These are phyloP conservation scores for Juglanconis oblonga DNA, from an alignment of 2,329 filamentous ascomycete species.

Conservation along the genomic window DNA sequence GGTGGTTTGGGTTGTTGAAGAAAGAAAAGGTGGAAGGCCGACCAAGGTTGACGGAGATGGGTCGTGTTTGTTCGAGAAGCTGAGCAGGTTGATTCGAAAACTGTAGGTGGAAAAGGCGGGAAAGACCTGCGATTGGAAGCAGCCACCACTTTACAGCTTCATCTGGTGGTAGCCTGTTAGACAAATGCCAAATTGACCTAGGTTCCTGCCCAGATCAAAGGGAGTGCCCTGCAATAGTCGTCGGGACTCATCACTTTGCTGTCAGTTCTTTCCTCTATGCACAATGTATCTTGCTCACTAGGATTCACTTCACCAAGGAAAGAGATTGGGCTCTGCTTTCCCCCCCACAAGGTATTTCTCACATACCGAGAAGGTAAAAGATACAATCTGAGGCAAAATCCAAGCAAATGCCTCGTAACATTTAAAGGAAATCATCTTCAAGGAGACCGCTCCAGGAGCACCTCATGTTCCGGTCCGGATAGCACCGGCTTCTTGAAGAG, in stretches of 20 bases:
- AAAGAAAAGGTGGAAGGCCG: constrained; percentile 14
- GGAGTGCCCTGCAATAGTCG: not conserved
- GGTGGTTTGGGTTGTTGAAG: not conserved
- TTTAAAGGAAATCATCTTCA: too few relatives aligned
- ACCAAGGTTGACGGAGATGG: not conserved
- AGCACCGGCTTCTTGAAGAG: too few relatives aligned
- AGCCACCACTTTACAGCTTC: not conserved
- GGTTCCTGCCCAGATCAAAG: not conserved
- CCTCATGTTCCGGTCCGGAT: too few relatives aligned
- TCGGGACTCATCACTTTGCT: constrained; percentile 11
- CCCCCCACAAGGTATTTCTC: too few relatives aligned
- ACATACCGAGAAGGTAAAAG: too few relatives aligned
- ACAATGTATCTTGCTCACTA: not conserved
- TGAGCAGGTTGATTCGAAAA: not conserved
- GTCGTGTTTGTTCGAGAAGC: not conserved
- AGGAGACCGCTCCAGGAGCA: too few relatives aligned
- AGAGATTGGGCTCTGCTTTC: too few relatives aligned
- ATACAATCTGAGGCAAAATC: too few relatives aligned
- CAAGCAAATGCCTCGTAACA: too few relatives aligned
- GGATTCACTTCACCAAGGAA: too few relatives aligned
- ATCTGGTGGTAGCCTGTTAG: not conserved
- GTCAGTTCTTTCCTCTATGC: not conserved
- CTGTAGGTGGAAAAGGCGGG: constrained; percentile 5
- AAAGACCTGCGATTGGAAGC: constrained; percentile 8
- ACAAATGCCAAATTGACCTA: not conserved